Percentiles rank a stretch among this genome's conserved stretches.
Evolutionary conservation across 1,284 basidiomycete species (phyloP).

Genomic region (Ustilago shanxiensis): DNA sequence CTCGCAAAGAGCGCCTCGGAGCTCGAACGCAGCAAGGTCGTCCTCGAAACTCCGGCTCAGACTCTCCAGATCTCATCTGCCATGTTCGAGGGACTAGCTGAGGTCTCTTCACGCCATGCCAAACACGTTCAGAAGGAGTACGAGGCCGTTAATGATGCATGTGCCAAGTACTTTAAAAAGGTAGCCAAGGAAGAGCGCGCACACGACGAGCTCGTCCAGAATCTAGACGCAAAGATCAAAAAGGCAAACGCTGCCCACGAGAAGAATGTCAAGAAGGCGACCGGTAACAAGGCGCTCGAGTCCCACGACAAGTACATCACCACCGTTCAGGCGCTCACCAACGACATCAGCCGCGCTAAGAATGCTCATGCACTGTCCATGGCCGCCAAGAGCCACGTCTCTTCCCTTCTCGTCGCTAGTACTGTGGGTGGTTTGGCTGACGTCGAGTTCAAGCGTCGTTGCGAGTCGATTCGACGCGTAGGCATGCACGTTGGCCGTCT

Average conservation of each 20-base stretch:
- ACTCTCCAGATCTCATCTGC: constrained; percentile 54
- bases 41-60: constrained; percentile 56
- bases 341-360: constrained; percentile 62
- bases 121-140: constrained; percentile 67
- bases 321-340: constrained; percentile 56
- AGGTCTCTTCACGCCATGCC: constrained; percentile 60
- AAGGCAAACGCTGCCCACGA: constrained; percentile 67
- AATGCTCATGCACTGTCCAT: constrained; percentile 52
- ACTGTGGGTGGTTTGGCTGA: constrained; percentile 65
- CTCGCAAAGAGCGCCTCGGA: constrained; percentile 60
- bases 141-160: constrained; percentile 66
- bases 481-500: constrained; percentile 60
- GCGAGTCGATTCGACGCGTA: constrained; percentile 60
- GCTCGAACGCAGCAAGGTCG: constrained; percentile 59
- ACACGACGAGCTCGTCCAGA: constrained; percentile 63
- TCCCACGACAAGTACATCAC: constrained; percentile 67
- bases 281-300: constrained; percentile 53
- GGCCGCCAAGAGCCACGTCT: constrained; percentile 57
- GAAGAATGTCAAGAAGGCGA: constrained; percentile 59
- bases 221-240: constrained; percentile 66
- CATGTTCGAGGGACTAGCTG: constrained; percentile 62
- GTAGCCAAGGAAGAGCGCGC: constrained; percentile 68
- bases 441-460: constrained; percentile 61
- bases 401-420: constrained; percentile 53
- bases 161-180: constrained; percentile 67